Conservation (phyloP, 495 filamentous ascomycete genomes). For the Tuber microsphaerosporum region DNA sequence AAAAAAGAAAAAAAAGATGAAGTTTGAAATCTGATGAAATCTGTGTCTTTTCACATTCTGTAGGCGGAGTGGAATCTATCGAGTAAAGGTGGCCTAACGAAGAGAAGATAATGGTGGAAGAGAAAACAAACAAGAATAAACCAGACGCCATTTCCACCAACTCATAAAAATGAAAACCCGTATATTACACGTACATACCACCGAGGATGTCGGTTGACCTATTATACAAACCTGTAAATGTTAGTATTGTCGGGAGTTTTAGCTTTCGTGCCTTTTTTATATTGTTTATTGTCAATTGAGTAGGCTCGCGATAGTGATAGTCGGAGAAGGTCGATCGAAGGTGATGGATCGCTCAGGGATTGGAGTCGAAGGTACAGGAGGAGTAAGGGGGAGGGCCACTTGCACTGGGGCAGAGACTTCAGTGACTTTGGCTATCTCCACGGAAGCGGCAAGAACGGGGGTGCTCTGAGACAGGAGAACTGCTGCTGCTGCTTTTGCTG, state of each 20-base stretch:
- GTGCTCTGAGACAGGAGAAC: neutral
- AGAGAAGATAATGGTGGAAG: neutral
- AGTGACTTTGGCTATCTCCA: neutral
- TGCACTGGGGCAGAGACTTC: neutral
- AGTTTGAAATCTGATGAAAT: neutral
- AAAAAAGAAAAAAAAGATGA: neutral
- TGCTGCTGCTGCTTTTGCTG: conserved; percentile 4
- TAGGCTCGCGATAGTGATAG: neutral
- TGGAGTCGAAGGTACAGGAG: neutral
- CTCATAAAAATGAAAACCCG: neutral
- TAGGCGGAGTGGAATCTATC: neutral
- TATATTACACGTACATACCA: neutral
- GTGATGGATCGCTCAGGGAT: neutral
- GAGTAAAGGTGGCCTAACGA: neutral
- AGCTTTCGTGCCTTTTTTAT: neutral
- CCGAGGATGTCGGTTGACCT: neutral
- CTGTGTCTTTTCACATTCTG: neutral
- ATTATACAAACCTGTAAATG: neutral
- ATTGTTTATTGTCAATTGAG: neutral
- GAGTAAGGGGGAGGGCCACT: neutral
- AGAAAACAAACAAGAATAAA: neutral
- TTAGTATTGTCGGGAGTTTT: neutral
- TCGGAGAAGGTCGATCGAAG: neutral
- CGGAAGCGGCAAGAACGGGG: neutral
- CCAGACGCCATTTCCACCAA: conserved; percentile 4